phyloP scores from a whole-genome alignment of 2,329 filamentous ascomycete genomes.

The Stemphylium vesicarium region DNA sequence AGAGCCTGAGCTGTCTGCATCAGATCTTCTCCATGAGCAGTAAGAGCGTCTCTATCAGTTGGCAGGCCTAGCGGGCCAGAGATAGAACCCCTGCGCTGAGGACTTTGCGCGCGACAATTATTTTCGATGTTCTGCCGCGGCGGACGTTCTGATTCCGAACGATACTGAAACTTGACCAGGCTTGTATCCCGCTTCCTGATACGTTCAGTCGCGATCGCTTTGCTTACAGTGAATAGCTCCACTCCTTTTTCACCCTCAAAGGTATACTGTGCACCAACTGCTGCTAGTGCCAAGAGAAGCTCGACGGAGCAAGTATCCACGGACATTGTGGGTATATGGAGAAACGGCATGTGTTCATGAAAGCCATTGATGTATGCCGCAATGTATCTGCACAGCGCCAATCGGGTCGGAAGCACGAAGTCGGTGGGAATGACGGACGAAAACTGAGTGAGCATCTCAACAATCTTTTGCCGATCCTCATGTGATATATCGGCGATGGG shows the following conservation, averaged over 20 bases:
- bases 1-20: slow-evolving; percentile 72
- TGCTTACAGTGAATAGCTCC: slow-evolving; percentile 64
- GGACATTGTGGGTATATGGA: slow-evolving; percentile 71
- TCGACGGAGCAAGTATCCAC: slow-evolving; percentile 71
- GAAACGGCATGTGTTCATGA: slow-evolving; percentile 64
- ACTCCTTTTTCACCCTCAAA: slow-evolving; percentile 61
- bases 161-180: slow-evolving; percentile 41
- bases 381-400: slow-evolving; percentile 71
- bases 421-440: slow-evolving; percentile 65
- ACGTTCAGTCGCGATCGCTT: slow-evolving; percentile 60
- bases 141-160: slow-evolving; percentile 27
- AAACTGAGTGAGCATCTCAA: slow-evolving; percentile 67
- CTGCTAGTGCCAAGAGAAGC: slow-evolving; percentile 69
- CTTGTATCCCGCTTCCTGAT: slow-evolving; percentile 59
- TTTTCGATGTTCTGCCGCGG: slow-evolving; percentile 24
- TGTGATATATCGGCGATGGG: slow-evolving; percentile 45
- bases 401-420: slow-evolving; percentile 72
- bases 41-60: slow-evolving; percentile 23
- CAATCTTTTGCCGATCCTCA: slow-evolving; percentile 53
- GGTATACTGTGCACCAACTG: slow-evolving; percentile 70
- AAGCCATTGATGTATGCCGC: slow-evolving; percentile 75
- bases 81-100: slow-evolving; percentile 24
- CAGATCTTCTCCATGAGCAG: slow-evolving; percentile 32
- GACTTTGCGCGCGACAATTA: slow-evolving; percentile 21
- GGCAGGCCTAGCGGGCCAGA: slow-evolving; percentile 38